Evolutionary conservation across 805 yeast species (phyloP), one percentile per base, ranked within the genome.

Genomic region (Yarrowia sp.): DNA sequence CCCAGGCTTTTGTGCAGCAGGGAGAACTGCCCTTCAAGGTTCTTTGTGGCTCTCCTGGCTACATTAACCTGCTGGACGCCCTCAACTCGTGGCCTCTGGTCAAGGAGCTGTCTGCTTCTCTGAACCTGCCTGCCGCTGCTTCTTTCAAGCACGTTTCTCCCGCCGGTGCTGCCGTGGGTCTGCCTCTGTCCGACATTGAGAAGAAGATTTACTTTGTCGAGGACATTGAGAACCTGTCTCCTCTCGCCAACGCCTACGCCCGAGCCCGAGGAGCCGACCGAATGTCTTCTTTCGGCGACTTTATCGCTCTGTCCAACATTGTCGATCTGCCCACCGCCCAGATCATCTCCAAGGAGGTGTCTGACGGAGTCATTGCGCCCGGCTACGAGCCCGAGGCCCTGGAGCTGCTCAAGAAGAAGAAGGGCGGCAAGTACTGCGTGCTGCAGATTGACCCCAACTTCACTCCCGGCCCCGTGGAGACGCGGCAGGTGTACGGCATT

Each of bases 221-320:
- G 71, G 97, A 91, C 77, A 91, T 93, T 73, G 96, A 90, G 78
- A 90, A 92, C 82, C 82, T 95, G 76, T 90, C 98, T 12, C 98
- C 99, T 65, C 83, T 95, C 75, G 99, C 99, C 68, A 89, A 89
- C 75, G 99, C 99, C 66, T 95, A 95, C 74, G 99, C 99, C 40
- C 90, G 98, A 81, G 99, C 99, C 65, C 90, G 99, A 80, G 99
- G 99, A 78, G 99, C 99, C 71, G 99, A 95, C 80, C 88, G 99
- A 84, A 95, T 95, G 99, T 92, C 98, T 6, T 90, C 97, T 14
- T 95, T 95, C 76, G 99, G 99, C 76, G 99, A 95, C 80, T 95
- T 92, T 83, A 95, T 95, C 74, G 99, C 99, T 52, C 83, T 95
- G 69, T 92, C 98, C 67, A 93, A 93, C 83, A 90, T 89, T 78